Conservation (phyloP, 345 rosid genomes). For the Toxicodendron radicans region DNA sequence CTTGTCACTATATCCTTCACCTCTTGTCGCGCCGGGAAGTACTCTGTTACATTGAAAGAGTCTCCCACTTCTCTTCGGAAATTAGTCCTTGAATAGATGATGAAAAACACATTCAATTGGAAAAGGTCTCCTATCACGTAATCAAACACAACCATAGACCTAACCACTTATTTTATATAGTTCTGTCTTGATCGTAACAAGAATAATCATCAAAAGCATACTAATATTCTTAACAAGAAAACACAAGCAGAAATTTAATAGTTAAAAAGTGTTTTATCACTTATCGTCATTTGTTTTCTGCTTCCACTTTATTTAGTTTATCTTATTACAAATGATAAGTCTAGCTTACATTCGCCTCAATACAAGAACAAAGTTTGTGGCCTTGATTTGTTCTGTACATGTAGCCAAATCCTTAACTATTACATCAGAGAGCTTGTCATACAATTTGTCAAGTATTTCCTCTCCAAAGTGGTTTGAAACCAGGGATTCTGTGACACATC, state of each 20-base stretch:
- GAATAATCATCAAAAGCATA: constrained; percentile 14
- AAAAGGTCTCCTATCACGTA: too few relatives aligned
- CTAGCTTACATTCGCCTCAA: background rate
- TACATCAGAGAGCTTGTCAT: constrained; percentile 9
- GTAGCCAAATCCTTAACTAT: background rate
- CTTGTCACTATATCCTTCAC: too few relatives aligned
- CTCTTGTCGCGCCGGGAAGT: too few relatives aligned
- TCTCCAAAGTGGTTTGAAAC: too few relatives aligned
- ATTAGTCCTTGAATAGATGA: background rate
- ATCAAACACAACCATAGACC: too few relatives aligned
- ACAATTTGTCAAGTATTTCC: constrained; percentile 24
- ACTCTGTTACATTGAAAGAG: too few relatives aligned
- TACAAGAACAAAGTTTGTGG: background rate
- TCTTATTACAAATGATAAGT: background rate
- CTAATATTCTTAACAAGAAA: constrained; percentile 15
- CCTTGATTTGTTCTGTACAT: background rate
- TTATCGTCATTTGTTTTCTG: background rate
- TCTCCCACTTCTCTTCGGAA: too few relatives aligned
- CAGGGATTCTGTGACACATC: constrained; percentile 18
- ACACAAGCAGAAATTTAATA: too few relatives aligned
- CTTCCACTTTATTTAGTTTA: background rate
- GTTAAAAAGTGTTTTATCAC: too few relatives aligned
- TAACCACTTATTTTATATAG: too few relatives aligned
- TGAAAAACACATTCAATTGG: too few relatives aligned
- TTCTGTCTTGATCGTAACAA: constrained; percentile 3